Evolutionary conservation across 1,284 basidiomycete genomes (phyloP).

Genomic region (Ganoderma leucocontextum): DNA sequence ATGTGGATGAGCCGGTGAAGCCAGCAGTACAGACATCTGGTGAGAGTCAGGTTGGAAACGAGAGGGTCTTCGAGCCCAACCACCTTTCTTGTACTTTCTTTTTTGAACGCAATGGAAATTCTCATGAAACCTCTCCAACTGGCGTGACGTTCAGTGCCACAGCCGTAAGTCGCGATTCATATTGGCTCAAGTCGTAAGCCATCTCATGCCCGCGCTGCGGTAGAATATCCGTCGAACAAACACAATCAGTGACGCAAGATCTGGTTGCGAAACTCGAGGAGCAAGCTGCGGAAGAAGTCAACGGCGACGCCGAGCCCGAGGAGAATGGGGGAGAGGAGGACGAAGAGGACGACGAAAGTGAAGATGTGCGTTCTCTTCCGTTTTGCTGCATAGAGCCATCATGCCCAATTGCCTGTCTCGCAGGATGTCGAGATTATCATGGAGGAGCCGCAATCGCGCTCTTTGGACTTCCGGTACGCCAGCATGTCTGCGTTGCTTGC

Average conservation of each 20-base stretch:
- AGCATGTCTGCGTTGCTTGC: not conserved
- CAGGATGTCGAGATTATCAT: slow-evolving; percentile 85
- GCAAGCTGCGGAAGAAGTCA: slow-evolving; percentile 42
- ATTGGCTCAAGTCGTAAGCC: slow-evolving; percentile 22
- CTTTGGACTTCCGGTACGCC: slow-evolving; percentile 75
- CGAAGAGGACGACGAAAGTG: slow-evolving; percentile 50
- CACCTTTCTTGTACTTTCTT: slow-evolving; percentile 29
- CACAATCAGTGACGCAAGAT: slow-evolving; percentile 51
- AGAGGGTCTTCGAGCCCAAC: slow-evolving; percentile 17
- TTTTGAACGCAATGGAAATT: slow-evolving; percentile 31
- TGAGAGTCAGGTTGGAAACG: slow-evolving; percentile 44
- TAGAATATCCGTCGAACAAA: slow-evolving; percentile 57
- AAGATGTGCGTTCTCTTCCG: slow-evolving; percentile 49
- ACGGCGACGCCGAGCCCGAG: slow-evolving; percentile 42
- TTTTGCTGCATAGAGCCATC: not conserved
- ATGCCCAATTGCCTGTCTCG: slow-evolving; percentile 13
- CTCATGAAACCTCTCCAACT: slow-evolving; percentile 25
- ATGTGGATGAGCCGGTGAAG: slow-evolving; percentile 46
- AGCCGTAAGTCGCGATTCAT: slow-evolving; percentile 57
- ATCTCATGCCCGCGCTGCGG: slow-evolving; percentile 23
- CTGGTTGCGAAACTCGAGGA: slow-evolving; percentile 56
- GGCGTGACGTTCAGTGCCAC: slow-evolving; percentile 55
- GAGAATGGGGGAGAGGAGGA: slow-evolving; percentile 51
- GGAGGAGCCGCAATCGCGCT: slow-evolving; percentile 67
- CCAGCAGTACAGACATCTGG: slow-evolving; percentile 48